phyloP scores from a whole-genome alignment of 1,284 basidiomycete genomes.

The Tylopilus microsporus region DNA sequence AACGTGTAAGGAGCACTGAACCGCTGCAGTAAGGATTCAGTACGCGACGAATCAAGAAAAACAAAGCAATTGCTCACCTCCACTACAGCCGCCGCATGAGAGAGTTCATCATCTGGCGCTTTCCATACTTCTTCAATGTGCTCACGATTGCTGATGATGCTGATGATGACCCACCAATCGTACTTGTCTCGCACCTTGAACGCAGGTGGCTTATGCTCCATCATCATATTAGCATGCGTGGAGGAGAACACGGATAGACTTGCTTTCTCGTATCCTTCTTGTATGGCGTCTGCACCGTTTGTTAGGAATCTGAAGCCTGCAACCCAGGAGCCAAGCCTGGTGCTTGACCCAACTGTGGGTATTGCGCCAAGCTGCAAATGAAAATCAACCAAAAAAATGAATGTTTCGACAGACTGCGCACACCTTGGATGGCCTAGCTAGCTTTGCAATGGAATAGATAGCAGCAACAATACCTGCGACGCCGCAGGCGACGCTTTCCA shows the following conservation, averaged over 20 bases:
- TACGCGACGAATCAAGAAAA: neutral
- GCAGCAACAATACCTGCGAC: too few relatives aligned
- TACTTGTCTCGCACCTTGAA: conserved; percentile 21
- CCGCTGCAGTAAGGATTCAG: neutral
- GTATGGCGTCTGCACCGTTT: neutral
- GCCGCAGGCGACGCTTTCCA: too few relatives aligned
- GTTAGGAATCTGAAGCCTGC: neutral
- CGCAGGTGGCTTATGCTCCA: neutral
- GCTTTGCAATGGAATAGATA: too few relatives aligned
- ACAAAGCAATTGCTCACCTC: neutral
- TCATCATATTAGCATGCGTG: conserved; percentile 12
- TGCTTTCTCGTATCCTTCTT: neutral
- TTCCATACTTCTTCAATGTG: neutral
- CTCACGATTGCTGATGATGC: neutral
- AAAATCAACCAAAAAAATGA: too few relatives aligned
- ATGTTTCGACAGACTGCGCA: too few relatives aligned
- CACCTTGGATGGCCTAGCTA: too few relatives aligned
- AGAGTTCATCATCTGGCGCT: neutral
- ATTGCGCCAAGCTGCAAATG: neutral
- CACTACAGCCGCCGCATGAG: neutral
- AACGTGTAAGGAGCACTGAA: neutral
- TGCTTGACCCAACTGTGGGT: neutral
- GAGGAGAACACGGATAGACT: neutral
- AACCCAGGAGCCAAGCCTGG: neutral
- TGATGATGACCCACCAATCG: neutral